Conservation (phyloP, 2,329 filamentous ascomycete species). For the Diaporthe amygdali region DNA sequence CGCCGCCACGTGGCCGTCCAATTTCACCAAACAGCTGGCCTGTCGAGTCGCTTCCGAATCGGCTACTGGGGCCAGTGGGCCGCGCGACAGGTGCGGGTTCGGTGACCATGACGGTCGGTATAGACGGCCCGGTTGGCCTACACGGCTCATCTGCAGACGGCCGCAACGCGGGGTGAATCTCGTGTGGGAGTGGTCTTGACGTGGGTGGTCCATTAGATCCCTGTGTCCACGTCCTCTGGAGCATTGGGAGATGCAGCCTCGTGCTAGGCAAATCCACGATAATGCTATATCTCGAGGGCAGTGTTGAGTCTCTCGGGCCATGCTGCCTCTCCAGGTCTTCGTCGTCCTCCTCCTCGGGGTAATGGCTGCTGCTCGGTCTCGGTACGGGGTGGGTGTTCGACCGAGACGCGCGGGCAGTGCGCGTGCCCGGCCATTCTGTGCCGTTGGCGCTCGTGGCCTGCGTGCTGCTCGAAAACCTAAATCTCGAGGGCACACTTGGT, state of each 20-base stretch:
- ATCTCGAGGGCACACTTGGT: slow-evolving; percentile 33
- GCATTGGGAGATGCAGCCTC: slow-evolving; percentile 46
- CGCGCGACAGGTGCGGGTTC: slow-evolving; percentile 18
- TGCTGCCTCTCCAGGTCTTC: slow-evolving; percentile 51
- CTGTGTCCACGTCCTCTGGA: slow-evolving; percentile 44
- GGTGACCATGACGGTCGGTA: slow-evolving; percentile 9
- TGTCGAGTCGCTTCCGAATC: slow-evolving; percentile 18
- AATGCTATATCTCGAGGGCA: slow-evolving; percentile 33
- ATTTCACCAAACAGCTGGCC: slow-evolving; percentile 24
- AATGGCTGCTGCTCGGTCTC: slow-evolving; percentile 34
- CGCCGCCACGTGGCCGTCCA: slow-evolving; percentile 7
- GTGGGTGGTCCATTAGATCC: slow-evolving; percentile 38
- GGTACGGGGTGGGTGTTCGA: slow-evolving; percentile 16
- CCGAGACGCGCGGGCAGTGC: slow-evolving; percentile 14
- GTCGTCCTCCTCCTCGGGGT: slow-evolving; percentile 30
- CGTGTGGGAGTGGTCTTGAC: slow-evolving; percentile 28
- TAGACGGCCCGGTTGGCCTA: neutral
- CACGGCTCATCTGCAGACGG: neutral
- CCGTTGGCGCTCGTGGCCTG: slow-evolving; percentile 20
- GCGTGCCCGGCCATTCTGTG: slow-evolving; percentile 19
- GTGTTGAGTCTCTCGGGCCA: slow-evolving; percentile 46
- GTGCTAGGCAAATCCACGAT: slow-evolving; percentile 42
- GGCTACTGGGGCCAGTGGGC: neutral
- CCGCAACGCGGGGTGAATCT: slow-evolving; percentile 1
- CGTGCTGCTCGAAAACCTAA: slow-evolving; percentile 31